Evolutionary conservation across 305 asterid genomes (phyloP), one percentile per base, ranked within the genome.

Genomic region (Striga hermonthica): DNA sequence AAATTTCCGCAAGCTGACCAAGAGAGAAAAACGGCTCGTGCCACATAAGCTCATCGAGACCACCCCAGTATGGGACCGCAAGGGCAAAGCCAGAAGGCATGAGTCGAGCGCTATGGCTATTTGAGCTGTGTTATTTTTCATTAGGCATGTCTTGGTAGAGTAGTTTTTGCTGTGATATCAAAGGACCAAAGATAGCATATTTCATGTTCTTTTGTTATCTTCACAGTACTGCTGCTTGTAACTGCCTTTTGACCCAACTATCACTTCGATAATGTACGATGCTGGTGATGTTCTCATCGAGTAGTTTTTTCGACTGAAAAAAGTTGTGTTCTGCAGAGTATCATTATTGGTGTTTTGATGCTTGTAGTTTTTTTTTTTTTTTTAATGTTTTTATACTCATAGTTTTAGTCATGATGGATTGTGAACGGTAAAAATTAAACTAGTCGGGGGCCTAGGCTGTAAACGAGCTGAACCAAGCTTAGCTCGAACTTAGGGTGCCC

Each of bases 61-160:
- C 62, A 92, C 95, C 55, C 98, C 97, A 4, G 68, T 89, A 41
- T 92, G 98, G 98, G 84, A 77, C 62, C 97, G 98, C 72, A 92
- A 81, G 76, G 66, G 64, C 83, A 87, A 52, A 72, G 65, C 74
- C 6, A 74, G 77, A 62, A 74, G 72, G 31, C 77, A 71, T 9
- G 71, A 68, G 48, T 64, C 80, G 4, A 70, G 69, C 55, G 62
- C 73, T 9, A 14, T 72, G 76, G 78, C 69, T 52, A 78, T 73
- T 12, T 82, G 80, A 79, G 40, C 38, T 12, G 39, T 5, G 6
- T 7, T 15, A 16, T 70, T 36, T 14, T 5, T 41, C 11, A 13
- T 53, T 57, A 44, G 50, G 11, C 31, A 34, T 45, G 12, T 58
- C 31, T 36, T 67, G 31, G 31, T 22, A 22, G 31, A 2, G 31